These are phyloP conservation scores for Claviceps digitariae DNA, from an alignment of 2,329 filamentous ascomycete species.

Conservation along the genomic window DNA sequence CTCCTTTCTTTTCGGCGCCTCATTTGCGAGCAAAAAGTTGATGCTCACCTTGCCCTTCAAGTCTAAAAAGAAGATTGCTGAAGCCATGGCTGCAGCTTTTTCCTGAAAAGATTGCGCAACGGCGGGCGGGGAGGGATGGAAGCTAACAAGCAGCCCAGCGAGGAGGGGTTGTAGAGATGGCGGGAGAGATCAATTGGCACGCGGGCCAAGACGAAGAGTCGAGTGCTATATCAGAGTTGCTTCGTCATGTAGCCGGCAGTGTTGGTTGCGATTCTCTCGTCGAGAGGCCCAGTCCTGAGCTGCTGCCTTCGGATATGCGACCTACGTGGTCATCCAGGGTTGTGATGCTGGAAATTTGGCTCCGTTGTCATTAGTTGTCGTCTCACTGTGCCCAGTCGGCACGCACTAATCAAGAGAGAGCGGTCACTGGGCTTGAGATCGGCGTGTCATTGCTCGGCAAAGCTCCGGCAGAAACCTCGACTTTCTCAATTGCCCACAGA, in stretches of 20 bases:
- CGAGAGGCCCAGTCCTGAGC: neutral
- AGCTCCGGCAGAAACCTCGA: conserved; percentile 4
- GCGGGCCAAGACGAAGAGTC: conserved; percentile 10
- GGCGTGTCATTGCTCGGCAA: conserved; percentile 7
- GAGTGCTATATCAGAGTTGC: neutral
- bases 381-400: neutral
- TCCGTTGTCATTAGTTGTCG: neutral
- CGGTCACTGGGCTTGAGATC: neutral
- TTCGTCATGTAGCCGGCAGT: conserved; percentile 1
- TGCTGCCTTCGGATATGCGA: neutral
- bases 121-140: neutral
- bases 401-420: neutral
- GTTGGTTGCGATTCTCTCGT: neutral
- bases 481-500: too few relatives aligned
- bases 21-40: neutral
- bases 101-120: neutral
- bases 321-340: neutral
- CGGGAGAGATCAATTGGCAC: conserved; percentile 15
- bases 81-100: conserved; percentile 57
- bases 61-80: conserved; percentile 95
- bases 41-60: conserved; percentile 88
- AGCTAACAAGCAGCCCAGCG: neutral
- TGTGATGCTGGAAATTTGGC: neutral
- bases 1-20: neutral
- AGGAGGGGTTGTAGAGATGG: conserved; percentile 1